These are phyloP conservation scores for Kwoniella bestiolae DNA, from an alignment of 768 basidiomycete genomes.

Conservation along the genomic window DNA sequence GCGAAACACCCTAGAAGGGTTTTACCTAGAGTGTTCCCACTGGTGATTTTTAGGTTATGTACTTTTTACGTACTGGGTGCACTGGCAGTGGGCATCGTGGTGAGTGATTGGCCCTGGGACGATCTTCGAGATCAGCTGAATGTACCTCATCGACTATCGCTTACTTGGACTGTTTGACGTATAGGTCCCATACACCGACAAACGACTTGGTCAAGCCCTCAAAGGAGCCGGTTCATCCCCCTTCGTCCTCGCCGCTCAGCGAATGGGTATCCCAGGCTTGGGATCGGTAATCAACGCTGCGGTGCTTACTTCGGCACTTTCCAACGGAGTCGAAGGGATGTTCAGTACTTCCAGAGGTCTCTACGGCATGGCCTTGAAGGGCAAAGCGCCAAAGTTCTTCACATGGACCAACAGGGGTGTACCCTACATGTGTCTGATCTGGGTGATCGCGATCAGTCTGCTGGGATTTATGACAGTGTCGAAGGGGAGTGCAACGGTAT, in stretches of 20 bases:
- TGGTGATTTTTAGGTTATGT: constrained; percentile 65
- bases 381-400: too few relatives aligned
- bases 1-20: constrained; percentile 45
- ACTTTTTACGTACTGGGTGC: constrained; percentile 80
- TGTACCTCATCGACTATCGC: too few relatives aligned
- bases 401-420: too few relatives aligned
- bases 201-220: constrained; percentile 17
- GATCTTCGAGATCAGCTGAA: too few relatives aligned
- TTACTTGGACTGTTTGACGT: too few relatives aligned
- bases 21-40: constrained; percentile 44
- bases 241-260: constrained; percentile 35
- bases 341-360: too few relatives aligned
- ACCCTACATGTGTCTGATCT: too few relatives aligned
- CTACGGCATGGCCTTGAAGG: too few relatives aligned
- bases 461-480: too few relatives aligned
- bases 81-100: constrained; percentile 70
- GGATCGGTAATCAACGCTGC: constrained; percentile 51
- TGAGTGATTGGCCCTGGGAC: too few relatives aligned
- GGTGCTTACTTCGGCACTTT: constrained; percentile 39
- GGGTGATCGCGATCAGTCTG: too few relatives aligned
- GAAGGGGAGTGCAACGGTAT: too few relatives aligned
- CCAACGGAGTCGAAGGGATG: background rate
- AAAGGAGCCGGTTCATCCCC: constrained; percentile 27
- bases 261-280: constrained; percentile 44
- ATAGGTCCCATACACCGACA: background rate